These are phyloP conservation scores for Nemania sp. DNA, from an alignment of 2,329 filamentous ascomycete genomes.

Conservation along the genomic window DNA sequence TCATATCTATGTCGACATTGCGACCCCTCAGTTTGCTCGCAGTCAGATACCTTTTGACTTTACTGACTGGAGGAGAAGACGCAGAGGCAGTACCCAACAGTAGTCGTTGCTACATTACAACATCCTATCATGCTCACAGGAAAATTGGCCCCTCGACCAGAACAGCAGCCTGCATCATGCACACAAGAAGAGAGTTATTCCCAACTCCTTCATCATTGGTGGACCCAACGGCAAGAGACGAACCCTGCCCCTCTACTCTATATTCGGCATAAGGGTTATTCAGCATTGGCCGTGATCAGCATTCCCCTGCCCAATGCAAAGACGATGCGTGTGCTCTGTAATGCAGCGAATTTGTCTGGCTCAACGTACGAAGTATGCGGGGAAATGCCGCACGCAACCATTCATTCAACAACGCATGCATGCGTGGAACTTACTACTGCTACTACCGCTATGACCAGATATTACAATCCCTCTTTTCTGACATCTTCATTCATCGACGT, in stretches of 20 bases:
- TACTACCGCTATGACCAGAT: background rate
- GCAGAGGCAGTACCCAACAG: too few relatives aligned
- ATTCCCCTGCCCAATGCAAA: background rate
- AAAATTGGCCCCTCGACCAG: too few relatives aligned
- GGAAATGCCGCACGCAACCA: slow-evolving; percentile 21
- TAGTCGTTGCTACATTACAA: too few relatives aligned
- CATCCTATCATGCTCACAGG: too few relatives aligned
- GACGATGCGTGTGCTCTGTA: background rate
- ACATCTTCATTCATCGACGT: background rate
- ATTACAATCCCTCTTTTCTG: background rate
- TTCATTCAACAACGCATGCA: slow-evolving; percentile 24
- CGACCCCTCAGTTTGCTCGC: background rate
- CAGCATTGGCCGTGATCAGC: slow-evolving; percentile 4
- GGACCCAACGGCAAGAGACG: background rate
- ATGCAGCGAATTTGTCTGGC: slow-evolving; percentile 6
- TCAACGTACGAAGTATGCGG: slow-evolving; percentile 22
- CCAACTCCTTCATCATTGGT: background rate
- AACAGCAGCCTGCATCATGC: background rate
- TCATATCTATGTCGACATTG: slow-evolving; percentile 1
- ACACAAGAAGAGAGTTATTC: background rate
- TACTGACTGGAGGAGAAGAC: too few relatives aligned
- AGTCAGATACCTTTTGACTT: too few relatives aligned
- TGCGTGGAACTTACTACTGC: slow-evolving; percentile 13
- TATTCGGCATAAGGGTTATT: slow-evolving; percentile 2
- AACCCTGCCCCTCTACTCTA: too few relatives aligned